phyloP scores from a whole-genome alignment of 2,329 filamentous ascomycete species.

The Arthrobotrys musiformis region DNA sequence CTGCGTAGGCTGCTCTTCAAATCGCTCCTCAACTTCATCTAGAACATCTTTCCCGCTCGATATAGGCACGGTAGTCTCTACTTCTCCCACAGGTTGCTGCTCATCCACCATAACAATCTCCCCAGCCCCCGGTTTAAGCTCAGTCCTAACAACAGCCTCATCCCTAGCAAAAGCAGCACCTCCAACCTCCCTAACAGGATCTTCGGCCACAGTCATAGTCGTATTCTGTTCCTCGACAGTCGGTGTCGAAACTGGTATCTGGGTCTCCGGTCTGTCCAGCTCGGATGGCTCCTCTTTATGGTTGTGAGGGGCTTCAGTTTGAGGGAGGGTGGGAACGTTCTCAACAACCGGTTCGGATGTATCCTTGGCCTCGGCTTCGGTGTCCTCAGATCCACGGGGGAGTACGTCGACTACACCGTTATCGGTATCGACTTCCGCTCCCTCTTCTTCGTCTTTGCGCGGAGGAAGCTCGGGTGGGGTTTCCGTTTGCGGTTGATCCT shows the following conservation, averaged over 20 bases:
- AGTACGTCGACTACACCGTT: slow-evolving; percentile 20
- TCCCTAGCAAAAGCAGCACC: background rate
- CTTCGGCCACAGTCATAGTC: background rate
- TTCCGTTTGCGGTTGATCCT: background rate
- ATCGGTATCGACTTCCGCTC: slow-evolving; percentile 1
- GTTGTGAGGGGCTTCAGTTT: too few relatives aligned
- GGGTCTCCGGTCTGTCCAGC: slow-evolving; percentile 19
- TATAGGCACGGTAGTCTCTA: background rate
- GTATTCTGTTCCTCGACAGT: slow-evolving; percentile 37
- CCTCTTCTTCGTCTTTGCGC: too few relatives aligned
- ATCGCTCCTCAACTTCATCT: background rate
- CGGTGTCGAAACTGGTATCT: slow-evolving; percentile 10
- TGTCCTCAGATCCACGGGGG: slow-evolving; percentile 26
- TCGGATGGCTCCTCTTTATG: background rate
- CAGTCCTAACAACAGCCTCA: background rate
- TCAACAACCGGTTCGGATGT: background rate
- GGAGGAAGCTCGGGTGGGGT: background rate
- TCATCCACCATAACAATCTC: background rate
- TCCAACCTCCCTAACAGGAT: background rate
- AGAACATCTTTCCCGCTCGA: background rate
- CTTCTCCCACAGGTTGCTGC: background rate
- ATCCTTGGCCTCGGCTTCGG: slow-evolving; percentile 9
- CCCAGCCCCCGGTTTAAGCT: background rate
- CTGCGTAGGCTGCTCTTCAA: too few relatives aligned
- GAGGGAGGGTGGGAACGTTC: background rate